Evolutionary conservation across 2,329 filamentous ascomycete genomes (phyloP).

Genomic region (Blastomyces silverae): DNA sequence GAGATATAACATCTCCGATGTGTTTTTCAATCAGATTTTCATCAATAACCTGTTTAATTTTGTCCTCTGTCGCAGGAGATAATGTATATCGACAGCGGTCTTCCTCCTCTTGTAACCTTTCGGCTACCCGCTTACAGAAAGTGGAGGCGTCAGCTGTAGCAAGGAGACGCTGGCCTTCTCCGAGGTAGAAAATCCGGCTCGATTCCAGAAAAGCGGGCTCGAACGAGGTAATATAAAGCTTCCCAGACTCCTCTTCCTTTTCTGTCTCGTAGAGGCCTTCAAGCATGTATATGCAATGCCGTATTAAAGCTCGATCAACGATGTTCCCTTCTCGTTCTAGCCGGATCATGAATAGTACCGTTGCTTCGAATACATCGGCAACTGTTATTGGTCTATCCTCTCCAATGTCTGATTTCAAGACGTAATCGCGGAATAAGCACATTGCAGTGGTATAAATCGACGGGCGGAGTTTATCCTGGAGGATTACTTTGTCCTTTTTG

Average conservation of each 20-base stretch:
- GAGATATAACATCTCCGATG: slow-evolving; percentile 70
- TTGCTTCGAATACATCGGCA: slow-evolving; percentile 67
- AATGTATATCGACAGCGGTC: slow-evolving; percentile 78
- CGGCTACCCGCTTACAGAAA: slow-evolving; percentile 71
- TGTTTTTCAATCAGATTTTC: slow-evolving; percentile 70
- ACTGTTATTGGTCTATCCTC: slow-evolving; percentile 46
- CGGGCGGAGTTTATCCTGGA: slow-evolving; percentile 62
- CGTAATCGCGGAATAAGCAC: slow-evolving; percentile 78
- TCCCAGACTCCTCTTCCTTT: slow-evolving; percentile 67
- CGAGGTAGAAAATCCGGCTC: slow-evolving; percentile 65
- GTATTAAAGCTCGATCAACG: slow-evolving; percentile 75
- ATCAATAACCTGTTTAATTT: slow-evolving; percentile 72
- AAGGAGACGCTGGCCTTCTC: slow-evolving; percentile 67
- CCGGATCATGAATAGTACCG: slow-evolving; percentile 82
- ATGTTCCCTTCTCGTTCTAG: slow-evolving; percentile 88
- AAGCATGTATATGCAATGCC: slow-evolving; percentile 81
- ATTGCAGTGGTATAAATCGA: slow-evolving; percentile 81
- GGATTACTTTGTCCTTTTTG: slow-evolving; percentile 68
- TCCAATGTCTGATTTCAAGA: slow-evolving; percentile 57
- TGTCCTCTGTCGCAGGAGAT: slow-evolving; percentile 62
- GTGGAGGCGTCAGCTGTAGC: slow-evolving; percentile 70
- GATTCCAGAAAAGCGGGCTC: slow-evolving; percentile 68
- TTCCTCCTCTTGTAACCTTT: slow-evolving; percentile 70
- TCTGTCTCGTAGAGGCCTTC: slow-evolving; percentile 79
- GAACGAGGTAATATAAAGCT: slow-evolving; percentile 77